These are phyloP conservation scores for Hyphodiscus sp. DNA, from an alignment of 2,329 filamentous ascomycete genomes.

Conservation along the genomic window DNA sequence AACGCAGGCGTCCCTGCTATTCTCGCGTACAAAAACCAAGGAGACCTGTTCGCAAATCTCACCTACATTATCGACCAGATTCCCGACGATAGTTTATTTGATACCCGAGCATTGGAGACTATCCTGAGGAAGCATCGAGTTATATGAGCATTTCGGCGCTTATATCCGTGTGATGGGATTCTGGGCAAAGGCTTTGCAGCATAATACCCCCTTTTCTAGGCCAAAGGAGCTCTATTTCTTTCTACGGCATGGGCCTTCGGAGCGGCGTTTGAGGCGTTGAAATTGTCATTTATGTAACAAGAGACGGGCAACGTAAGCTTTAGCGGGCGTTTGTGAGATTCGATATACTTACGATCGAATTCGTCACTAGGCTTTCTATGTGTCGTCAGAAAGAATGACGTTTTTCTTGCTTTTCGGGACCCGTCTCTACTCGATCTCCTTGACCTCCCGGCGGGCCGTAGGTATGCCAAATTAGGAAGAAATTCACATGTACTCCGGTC, in stretches of 20 bases:
- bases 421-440: background rate
- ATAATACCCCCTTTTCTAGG: background rate
- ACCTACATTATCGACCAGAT: constrained; percentile 84
- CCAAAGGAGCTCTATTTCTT: background rate
- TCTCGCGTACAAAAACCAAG: constrained; percentile 78
- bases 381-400: background rate
- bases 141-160: constrained; percentile 8
- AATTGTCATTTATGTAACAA: background rate
- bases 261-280: background rate
- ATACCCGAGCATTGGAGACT: constrained; percentile 44
- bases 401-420: background rate
- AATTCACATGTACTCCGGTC: background rate
- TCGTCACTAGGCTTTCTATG: background rate
- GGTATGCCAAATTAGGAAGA: background rate
- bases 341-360: background rate
- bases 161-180: background rate
- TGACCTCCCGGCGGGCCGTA: background rate
- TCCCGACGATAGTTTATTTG: constrained; percentile 59
- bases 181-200: too few species aligned
- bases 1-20: constrained; percentile 80
- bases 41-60: constrained; percentile 84
- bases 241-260: background rate
- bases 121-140: constrained; percentile 49
- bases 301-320: background rate
- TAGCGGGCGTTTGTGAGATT: background rate